A percentile compares a stretch with the other conserved stretches of the same genome.
phyloP scores from a whole-genome alignment of 139 green algal genomes.

The Dunaliella sp. region DNA sequence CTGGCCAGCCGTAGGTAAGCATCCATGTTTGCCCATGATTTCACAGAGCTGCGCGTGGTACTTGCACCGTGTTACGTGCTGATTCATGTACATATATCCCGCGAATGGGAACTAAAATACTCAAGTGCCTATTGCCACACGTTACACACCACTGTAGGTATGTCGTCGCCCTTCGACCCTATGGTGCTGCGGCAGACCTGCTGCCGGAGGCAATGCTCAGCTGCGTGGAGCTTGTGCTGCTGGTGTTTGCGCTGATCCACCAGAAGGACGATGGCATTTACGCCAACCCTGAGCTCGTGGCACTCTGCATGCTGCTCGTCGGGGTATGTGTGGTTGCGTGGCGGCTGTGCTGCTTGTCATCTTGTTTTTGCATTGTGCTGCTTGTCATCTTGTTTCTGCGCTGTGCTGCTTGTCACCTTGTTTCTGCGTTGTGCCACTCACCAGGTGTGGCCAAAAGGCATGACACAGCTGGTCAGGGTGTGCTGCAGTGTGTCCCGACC shows the following conservation, averaged over 20 bases:
- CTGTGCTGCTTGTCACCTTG: not conserved
- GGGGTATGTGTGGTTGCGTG: not conserved
- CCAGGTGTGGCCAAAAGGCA: too few species aligned
- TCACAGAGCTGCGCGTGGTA: not conserved
- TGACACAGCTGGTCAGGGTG: too few species aligned
- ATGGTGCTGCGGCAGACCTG: not conserved
- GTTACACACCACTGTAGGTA: slow-evolving; percentile 9
- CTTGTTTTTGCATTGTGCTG: not conserved
- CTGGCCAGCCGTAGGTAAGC: not conserved
- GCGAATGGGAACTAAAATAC: too few species aligned
- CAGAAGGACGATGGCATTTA: not conserved
- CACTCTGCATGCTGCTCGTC: not conserved
- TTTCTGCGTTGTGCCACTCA: too few species aligned
- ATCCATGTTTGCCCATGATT: not conserved
- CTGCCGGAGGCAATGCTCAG: not conserved
- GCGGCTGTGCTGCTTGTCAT: not conserved
- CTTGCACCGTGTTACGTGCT: not conserved
- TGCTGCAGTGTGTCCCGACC: too few species aligned
- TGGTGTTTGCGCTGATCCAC: not conserved
- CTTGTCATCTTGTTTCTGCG: not conserved
- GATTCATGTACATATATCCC: not conserved
- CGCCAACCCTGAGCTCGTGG: not conserved
- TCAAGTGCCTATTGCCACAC: not conserved
- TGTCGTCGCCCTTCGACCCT: slow-evolving; percentile 4
- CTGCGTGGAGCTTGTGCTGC: not conserved